Evolutionary conservation across 495 filamentous ascomycete genomes (phyloP), one percentile per base, ranked within the genome.

Genomic region (Poronia punctata): DNA sequence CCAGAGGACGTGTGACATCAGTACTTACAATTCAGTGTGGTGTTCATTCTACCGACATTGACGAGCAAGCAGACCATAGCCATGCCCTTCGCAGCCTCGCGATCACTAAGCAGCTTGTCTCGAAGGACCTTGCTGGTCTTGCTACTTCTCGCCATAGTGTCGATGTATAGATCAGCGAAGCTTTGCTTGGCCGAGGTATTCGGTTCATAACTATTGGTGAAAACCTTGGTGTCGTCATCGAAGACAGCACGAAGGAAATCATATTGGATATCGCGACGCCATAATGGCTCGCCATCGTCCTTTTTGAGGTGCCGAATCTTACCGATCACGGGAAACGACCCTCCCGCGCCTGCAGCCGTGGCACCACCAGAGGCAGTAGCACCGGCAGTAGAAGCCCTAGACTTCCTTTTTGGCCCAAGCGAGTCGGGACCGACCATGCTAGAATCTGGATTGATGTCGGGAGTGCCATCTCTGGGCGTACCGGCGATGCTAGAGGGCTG

Each of bases 61-160:
- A 98, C 92, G 56, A 98, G 67, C 54, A 98, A 66, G 68, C 92
- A 98, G 43, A 98, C 88, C 92, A 98, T 98, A 7, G 92, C 92
- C 93, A 98, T 98, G 55, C 84, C 87, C 58, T 94, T 84, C 20
- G 93, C 92, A 29, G 87, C 88, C 40, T 84, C 79, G 51, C 86
- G 83, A 59, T 97, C 92, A 53, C 79, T 90, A 53, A 95, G 79
- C 49, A 98, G 75, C 70, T 98, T 98, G 52, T 98, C 92, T 57
- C 93, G 85, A 36, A 98, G 72, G 44, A 98, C 93, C 64, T 97
- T 96, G 66, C 92, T 97, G 20, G 89, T 96, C 70, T 98, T 98
- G 74, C 87, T 96, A 62, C 92, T 98, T 64, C 87, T 75, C 5
- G 93, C 88, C 92, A 98, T 98, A 28, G 90, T 87, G 62, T 97